Evolutionary conservation across 192 early-diverging fungal genomes (phyloP), one percentile per base, ranked within the genome.

Genomic region (Coemansia sp.): DNA sequence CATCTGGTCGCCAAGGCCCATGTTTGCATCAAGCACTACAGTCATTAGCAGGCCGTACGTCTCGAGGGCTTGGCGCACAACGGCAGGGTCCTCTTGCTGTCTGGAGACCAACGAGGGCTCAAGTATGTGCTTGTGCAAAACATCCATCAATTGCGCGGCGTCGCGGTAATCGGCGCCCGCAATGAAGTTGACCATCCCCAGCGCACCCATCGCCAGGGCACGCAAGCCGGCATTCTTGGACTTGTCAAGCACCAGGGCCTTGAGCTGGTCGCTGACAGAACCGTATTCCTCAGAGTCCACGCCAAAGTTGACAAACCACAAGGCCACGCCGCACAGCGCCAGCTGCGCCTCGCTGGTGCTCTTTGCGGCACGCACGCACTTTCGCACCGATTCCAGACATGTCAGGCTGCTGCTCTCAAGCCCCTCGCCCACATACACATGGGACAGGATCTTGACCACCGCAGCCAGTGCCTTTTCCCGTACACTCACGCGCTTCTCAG

Each of bases 391-490:
- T 16, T 88, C 86, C 59, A 92, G 75, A 9, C 87, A 51, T 18
- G 85, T 82, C 56, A 89, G 71, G 7, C 81, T 67, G 46, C 82
- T 81, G 18, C 70, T 65, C 20, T 87, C 81, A 39, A 90, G 74
- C 12, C 69, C 67, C 8, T 87, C 84, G 21, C 86, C 87, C 21
- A 85, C 72, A 66, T 87, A 87, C 11, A 85, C 69, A 36, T 81
- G 85, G 26, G 87, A 69, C 67, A 89, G 71, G 7, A 85, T 63
- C 1, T 68, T 68, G 14, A 82, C 81, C 43, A 88, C 64, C 21
- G 69, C 80, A 4, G 72, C 48, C 45, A 92, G 68, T 0, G 85
- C 85, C 53, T 85, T 82, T 69, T 89, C 88, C 23, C 90, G 71
- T 16, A 80, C 78, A 15, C 58, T 41, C 6, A 33, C 72, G 10